These are phyloP conservation scores for Alternaria tenuissima DNA, from an alignment of 2,329 filamentous ascomycete genomes.

Conservation along the genomic window DNA sequence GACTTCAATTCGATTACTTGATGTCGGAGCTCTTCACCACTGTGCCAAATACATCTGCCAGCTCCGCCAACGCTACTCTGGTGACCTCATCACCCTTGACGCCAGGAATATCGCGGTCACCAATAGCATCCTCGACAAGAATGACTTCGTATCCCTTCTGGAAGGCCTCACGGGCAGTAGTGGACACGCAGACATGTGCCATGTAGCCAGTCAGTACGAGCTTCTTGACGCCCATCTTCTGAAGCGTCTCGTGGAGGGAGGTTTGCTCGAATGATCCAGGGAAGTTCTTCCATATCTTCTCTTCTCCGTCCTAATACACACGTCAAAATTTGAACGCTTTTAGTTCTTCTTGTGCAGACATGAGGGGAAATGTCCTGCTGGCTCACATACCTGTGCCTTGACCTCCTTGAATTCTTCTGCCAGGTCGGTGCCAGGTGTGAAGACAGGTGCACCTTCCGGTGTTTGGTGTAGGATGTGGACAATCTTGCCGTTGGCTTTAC, in stretches of 20 bases:
- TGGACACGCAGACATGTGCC: slow-evolving; percentile 71
- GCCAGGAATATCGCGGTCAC: slow-evolving; percentile 72
- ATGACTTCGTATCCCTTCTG: slow-evolving; percentile 71
- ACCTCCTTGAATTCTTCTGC: slow-evolving; percentile 69
- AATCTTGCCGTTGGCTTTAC: slow-evolving; percentile 62
- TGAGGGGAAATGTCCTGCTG: background rate
- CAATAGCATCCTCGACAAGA: slow-evolving; percentile 68
- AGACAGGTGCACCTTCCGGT: slow-evolving; percentile 69
- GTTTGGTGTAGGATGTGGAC: slow-evolving; percentile 69
- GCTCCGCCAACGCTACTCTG: slow-evolving; percentile 61
- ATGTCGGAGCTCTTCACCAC: slow-evolving; percentile 63
- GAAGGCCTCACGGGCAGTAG: slow-evolving; percentile 67
- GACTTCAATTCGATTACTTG: slow-evolving; percentile 34
- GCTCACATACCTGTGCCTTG: slow-evolving; percentile 51
- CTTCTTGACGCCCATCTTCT: slow-evolving; percentile 63
- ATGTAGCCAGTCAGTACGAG: slow-evolving; percentile 69
- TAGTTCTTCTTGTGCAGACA: background rate
- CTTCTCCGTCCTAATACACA: slow-evolving; percentile 57
- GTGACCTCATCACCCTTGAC: slow-evolving; percentile 64
- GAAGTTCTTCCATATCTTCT: slow-evolving; percentile 63
- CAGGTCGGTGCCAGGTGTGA: slow-evolving; percentile 68
- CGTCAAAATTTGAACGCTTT: background rate
- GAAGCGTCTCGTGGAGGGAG: slow-evolving; percentile 64
- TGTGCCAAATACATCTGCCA: slow-evolving; percentile 70
- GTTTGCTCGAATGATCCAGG: slow-evolving; percentile 70